Base-by-base conservation (phyloP, 2,329 filamentous ascomycete genomes). In the Exophiala bonariae region DNA sequence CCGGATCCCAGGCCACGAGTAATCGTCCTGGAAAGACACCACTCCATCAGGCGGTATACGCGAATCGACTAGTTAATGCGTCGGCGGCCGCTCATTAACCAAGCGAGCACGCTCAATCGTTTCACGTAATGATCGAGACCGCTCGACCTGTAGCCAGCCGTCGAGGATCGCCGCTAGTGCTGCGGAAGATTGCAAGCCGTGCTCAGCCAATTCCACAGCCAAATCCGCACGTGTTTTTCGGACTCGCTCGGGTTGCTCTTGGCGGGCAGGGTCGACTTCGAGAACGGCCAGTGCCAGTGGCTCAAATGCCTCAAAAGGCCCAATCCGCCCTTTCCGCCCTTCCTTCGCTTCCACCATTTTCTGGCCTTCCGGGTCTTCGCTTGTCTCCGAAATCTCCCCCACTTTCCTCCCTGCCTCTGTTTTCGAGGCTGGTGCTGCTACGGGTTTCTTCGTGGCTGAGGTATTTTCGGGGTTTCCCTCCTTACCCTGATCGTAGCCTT, bases 131-230 rank as follows among this genome's bases (percentile, higher is more conserved):
- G 62, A 57, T 22, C 59, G 63, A 40, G 70, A 71, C 60, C 71
- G 58, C 54, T 74, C 72, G 33, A 55, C 54, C 14, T 59, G 56
- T 37, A 63, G 59, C 72, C 72, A 74, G 18, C 44, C 40, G 42
- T 55, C 53, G 26, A 71, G 48, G 50, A 58, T 54, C 43, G 47
- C 38, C 36, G 45, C 50, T 44, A 58, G 39, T 8, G 41, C 36
- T 39, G 39, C 49, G 4, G 37, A 41, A 23, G 47, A 35, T 33
- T 39, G 33, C 18, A 45, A 14, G 41, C 39, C 44, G 39, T 31
- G 37, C 39, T 50, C 38, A 18, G 50, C 47, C 18, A 59, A 22
- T 32, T 45, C 49, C 33, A 44, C 23, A 4, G 49, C 51, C 13
- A 56, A 41, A n/a, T 47, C 45, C n/a, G 48, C 52, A 48, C 57